A percentile compares a stretch with the other conserved stretches of the same genome.
Conservation (phyloP, 768 basidiomycete genomes). For the Pulveroboletus sp. region DNA sequence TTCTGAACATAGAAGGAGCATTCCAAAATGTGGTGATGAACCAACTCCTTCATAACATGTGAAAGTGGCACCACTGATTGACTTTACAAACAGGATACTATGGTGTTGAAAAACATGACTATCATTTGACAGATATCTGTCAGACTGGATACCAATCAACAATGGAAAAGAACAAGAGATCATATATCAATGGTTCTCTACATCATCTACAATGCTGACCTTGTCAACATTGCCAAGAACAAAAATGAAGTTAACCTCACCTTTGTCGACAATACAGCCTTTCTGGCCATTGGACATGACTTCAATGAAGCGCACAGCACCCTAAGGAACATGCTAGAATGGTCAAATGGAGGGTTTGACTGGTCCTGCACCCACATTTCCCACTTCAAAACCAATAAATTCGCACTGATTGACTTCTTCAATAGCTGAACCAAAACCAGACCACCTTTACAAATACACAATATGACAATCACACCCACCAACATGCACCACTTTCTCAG, state of each 20-base stretch:
- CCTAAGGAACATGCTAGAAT: slow-evolving; percentile 26
- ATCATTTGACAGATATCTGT: slow-evolving; percentile 21
- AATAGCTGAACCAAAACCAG: not conserved
- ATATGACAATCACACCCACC: not conserved
- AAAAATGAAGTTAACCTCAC: slow-evolving; percentile 19
- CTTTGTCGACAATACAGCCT: slow-evolving; percentile 31
- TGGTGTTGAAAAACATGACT: slow-evolving; percentile 3
- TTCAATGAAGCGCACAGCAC: slow-evolving; percentile 20
- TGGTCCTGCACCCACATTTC: slow-evolving; percentile 26
- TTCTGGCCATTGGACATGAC: slow-evolving; percentile 21
- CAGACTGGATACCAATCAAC: slow-evolving; percentile 7
- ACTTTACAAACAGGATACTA: slow-evolving; percentile 9
- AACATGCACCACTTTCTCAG: not conserved
- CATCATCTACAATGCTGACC: slow-evolving; percentile 31
- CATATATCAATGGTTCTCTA: slow-evolving; percentile 30
- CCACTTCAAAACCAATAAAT: slow-evolving; percentile 18
- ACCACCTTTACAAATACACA: not conserved
- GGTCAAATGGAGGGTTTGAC: slow-evolving; percentile 4
- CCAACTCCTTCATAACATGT: slow-evolving; percentile 5
- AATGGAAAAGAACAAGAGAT: slow-evolving; percentile 33
- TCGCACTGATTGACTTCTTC: slow-evolving; percentile 16
- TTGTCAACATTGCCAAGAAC: slow-evolving; percentile 2
- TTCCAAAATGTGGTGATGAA: slow-evolving; percentile 4
- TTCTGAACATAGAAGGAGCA: not conserved
- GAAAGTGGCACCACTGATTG: not conserved